These are phyloP conservation scores for Mycosarcoma mackinlayi DNA, from an alignment of 1,284 basidiomycete species.

Conservation along the genomic window DNA sequence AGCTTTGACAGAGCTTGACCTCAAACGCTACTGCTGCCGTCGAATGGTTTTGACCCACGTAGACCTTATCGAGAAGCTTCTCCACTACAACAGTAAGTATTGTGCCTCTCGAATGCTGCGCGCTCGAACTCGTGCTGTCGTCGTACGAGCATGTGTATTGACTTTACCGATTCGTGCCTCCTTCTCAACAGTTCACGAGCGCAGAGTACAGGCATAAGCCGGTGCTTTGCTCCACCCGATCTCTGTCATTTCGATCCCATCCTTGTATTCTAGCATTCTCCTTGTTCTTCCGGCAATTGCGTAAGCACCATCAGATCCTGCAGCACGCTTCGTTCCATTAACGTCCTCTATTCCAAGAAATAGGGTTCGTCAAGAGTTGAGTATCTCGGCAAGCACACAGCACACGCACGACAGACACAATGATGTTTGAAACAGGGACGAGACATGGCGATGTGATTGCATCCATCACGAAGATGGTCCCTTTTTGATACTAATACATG, in stretches of 20 bases:
- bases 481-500: too few relatives aligned
- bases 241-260: neutral
- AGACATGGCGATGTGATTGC: too few relatives aligned
- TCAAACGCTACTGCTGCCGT: conserved; percentile 95
- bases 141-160: neutral
- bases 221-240: neutral
- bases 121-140: too few relatives aligned
- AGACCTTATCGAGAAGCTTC: conserved; percentile 92
- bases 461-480: neutral
- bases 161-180: neutral
- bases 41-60: conserved; percentile 98
- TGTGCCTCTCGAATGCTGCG: neutral
- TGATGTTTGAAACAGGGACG: too few relatives aligned
- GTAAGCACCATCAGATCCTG: too few relatives aligned
- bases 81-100: conserved; percentile 92
- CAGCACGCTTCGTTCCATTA: neutral
- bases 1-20: conserved; percentile 87
- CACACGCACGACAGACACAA: too few relatives aligned
- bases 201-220: conserved; percentile 33
- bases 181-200: conserved; percentile 31
- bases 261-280: conserved; percentile 43
- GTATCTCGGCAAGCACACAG: neutral
- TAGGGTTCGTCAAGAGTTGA: too few relatives aligned
- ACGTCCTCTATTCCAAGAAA: too few relatives aligned
- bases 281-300: conserved; percentile 3